These are phyloP conservation scores for Alternaria incomplexa DNA, from an alignment of 2,329 filamentous ascomycete species.

Conservation along the genomic window DNA sequence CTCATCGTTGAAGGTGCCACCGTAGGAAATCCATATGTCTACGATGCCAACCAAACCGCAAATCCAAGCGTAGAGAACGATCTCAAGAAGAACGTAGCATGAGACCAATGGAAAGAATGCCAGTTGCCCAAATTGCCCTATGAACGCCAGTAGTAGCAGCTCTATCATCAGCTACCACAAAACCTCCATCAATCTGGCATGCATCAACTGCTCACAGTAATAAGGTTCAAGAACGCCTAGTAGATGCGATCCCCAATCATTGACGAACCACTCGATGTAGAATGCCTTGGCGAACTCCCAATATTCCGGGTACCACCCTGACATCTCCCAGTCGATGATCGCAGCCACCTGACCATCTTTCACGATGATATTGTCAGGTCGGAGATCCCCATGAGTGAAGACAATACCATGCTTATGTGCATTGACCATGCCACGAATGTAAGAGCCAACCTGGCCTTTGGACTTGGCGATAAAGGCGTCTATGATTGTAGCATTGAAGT, in stretches of 20 bases:
- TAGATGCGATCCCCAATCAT: slow-evolving; percentile 15
- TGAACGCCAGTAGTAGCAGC: neutral
- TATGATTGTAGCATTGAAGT: slow-evolving; percentile 22
- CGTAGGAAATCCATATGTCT: no score
- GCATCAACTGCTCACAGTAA: slow-evolving; percentile 22
- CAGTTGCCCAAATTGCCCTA: no score
- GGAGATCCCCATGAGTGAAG: slow-evolving; percentile 35
- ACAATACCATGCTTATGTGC: slow-evolving; percentile 25
- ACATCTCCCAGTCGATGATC: slow-evolving; percentile 29
- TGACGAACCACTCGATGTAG: slow-evolving; percentile 22
- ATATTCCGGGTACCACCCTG: slow-evolving; percentile 32
- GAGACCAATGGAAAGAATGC: no score
- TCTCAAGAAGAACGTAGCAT: no score
- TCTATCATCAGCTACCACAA: slow-evolving; percentile 11
- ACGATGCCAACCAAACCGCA: no score
- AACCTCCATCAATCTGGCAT: slow-evolving; percentile 17
- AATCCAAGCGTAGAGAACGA: no score
- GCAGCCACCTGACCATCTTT: slow-evolving; percentile 20
- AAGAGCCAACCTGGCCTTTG: slow-evolving; percentile 20
- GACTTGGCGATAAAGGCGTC: slow-evolving; percentile 19
- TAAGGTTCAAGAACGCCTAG: slow-evolving; percentile 22
- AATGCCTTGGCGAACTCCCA: slow-evolving; percentile 35
- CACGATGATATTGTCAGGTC: slow-evolving; percentile 26
- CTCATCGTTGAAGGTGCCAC: no score
- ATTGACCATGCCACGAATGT: slow-evolving; percentile 19